Evolutionary conservation across 148 eudicot species (phyloP).

Genomic region (Drosera capensis): DNA sequence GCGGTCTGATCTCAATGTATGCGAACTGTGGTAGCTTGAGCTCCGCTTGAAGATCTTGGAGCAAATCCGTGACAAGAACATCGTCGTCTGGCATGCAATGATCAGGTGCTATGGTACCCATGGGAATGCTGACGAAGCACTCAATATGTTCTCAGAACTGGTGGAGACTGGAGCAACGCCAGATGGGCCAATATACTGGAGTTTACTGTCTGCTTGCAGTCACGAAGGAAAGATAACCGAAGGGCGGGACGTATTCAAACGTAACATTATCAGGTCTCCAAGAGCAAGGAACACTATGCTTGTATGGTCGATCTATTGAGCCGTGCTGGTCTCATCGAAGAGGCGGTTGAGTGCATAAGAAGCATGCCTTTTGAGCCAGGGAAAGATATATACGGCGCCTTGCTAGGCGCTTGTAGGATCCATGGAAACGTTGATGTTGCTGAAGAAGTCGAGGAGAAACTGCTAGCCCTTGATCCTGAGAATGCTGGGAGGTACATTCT

Average conservation of each 20-base stretch:
- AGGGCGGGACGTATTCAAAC: slow-evolving; percentile 16
- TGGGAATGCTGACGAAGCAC: slow-evolving; percentile 15
- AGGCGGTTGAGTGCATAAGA: slow-evolving; percentile 15
- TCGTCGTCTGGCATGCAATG: slow-evolving; percentile 18
- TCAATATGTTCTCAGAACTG: slow-evolving; percentile 6
- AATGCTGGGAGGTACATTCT: slow-evolving; percentile 18
- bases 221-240: slow-evolving; percentile 24
- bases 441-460: slow-evolving; percentile 15
- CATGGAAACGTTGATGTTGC: slow-evolving; percentile 24
- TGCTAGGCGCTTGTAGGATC: slow-evolving; percentile 26
- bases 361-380: slow-evolving; percentile 21
- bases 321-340: slow-evolving; percentile 18
- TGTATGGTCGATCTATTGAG: slow-evolving; percentile 27
- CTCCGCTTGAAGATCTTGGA: slow-evolving; percentile 10
- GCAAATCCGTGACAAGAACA: slow-evolving; percentile 9
- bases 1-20: slow-evolving; percentile 18
- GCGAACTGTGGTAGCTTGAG: slow-evolving; percentile 14
- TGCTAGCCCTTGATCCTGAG: slow-evolving; percentile 17
- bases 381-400: slow-evolving; percentile 20
- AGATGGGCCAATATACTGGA: slow-evolving; percentile 11
- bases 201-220: slow-evolving; percentile 23
- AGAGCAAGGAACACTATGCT: slow-evolving; percentile 21
- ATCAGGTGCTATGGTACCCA: slow-evolving; percentile 19
- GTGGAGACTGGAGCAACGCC: slow-evolving; percentile 11
- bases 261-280: slow-evolving; percentile 13